Base-by-base conservation (phyloP, 139 green algal genomes). In the Tetraselmis chui region DNA sequence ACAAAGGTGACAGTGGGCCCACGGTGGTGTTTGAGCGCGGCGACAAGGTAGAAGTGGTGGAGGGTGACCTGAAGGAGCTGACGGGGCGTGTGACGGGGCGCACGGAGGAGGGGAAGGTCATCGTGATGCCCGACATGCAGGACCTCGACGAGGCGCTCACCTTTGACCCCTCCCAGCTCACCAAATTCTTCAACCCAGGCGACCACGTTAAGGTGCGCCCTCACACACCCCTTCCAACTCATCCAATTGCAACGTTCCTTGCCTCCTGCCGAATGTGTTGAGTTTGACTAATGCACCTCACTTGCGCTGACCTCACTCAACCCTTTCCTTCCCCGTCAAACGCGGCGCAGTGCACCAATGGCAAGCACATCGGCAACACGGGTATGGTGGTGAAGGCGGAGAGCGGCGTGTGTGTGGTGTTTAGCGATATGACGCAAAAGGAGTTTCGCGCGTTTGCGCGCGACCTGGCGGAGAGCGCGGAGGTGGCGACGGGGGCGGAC, bases 301-400 rank as follows among this genome's bases (percentile, higher is more conserved):
- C n/a, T n/a, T n/a, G n/a, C n/a, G n/a, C n/a, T n/a, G n/a, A n/a
- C n/a, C n/a, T n/a, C n/a, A n/a, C n/a, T n/a, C n/a, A n/a, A n/a
- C n/a, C n/a, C n/a, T n/a, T n/a, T n/a, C n/a, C n/a, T n/a, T n/a
- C n/a, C n/a, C n/a, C n/a, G n/a, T n/a, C n/a, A n/a, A n/a, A n/a
- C n/a, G n/a, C n/a, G 45, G 45, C 18, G 45, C 45, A 67, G 45
- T 67, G 45, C 45, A 67, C 18, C 45, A 67, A 86, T n/a, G 96
- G 96, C 1, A 81, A 89, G 75, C 92, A 98, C 87, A 81, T 81
- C 11, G 95, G 95, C 23, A 88, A 95, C 80, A 91, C 91, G 1
- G 96, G 96, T 75, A 93, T 99, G 86, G 91, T 99, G 31, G 90
- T 96, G 25, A 86, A 86, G 1, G 85, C 96, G 76, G 88, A 93